A percentile compares a stretch with the other conserved stretches of the same genome.
Conservation (phyloP, 1,284 basidiomycete genomes). For the Cryptococcus sp. region DNA sequence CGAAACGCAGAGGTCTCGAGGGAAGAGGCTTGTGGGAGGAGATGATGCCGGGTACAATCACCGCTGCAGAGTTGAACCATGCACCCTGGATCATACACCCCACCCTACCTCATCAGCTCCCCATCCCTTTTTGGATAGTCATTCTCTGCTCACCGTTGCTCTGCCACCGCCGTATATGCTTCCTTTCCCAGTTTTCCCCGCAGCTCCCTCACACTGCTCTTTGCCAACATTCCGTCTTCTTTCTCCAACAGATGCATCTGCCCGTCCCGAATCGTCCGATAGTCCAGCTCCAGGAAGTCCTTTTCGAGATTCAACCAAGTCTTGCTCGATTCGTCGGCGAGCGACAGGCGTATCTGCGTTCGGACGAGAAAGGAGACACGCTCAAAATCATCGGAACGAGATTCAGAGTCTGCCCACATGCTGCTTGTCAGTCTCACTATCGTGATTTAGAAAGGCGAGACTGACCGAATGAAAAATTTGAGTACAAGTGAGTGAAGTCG, state of each 20-base stretch:
- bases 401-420: constrained; percentile 92
- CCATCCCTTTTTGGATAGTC: too few relatives aligned
- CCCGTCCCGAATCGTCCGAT: constrained; percentile 76
- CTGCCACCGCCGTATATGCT: constrained; percentile 84
- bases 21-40: constrained; percentile 19
- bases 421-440: constrained; percentile 29
- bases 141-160: constrained; percentile 60
- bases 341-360: constrained; percentile 78
- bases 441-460: neutral
- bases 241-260: constrained; percentile 91
- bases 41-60: constrained; percentile 24
- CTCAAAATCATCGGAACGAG: constrained; percentile 70
- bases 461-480: constrained; percentile 72
- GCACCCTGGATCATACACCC: constrained; percentile 43
- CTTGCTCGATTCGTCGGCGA: constrained; percentile 68
- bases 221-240: constrained; percentile 82
- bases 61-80: constrained; percentile 40
- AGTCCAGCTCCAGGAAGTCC: constrained; percentile 80
- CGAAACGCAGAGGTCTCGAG: constrained; percentile 32
- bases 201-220: constrained; percentile 78
- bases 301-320: constrained; percentile 79
- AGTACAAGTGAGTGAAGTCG: constrained; percentile 76
- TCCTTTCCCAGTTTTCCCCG: constrained; percentile 83
- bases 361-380: constrained; percentile 75
- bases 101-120: constrained; percentile 20